Base-by-base conservation (phyloP, 495 filamentous ascomycete genomes). In the Talaromyces wortmannii region DNA sequence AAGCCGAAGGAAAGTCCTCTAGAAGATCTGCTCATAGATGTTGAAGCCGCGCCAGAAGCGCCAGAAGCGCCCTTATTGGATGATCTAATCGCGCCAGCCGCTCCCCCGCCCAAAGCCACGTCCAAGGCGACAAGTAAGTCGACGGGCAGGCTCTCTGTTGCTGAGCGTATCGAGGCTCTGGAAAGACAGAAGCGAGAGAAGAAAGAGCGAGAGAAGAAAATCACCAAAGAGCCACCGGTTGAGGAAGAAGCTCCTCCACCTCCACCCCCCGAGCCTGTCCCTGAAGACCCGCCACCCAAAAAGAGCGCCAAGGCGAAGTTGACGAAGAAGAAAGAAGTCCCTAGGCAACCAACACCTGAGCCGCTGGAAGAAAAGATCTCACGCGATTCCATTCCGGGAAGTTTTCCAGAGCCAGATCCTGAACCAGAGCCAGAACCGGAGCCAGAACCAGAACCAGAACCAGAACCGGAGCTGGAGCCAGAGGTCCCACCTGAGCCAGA, bases 121-220 rank as follows among this genome's bases (percentile, higher is more conserved):
- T 67, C 70, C 53, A 80, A 78, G 65, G 23, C 23, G 23, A 46
- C 68, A 62, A 55, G 66, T 30, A 79, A 77, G 65, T 52, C 67
- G 55, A 59, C 67, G 29, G 65, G 58, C 32, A 74, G 73, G 55
- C 65, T 70, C 13, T 77, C 77, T 7, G 67, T 80, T 16, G 69
- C 71, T 16, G 76, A 80, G 49, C 70, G 70, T 50, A 72, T 80
- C 60, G 76, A 73, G 59, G 68, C 67, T 23, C 64, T 82, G 40
- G 73, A 79, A 55, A 67, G 69, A 53, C 60, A 62, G 36, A 76
- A 67, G 53, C 70, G 69, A 59, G 72, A 78, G 17, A 71, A 71
- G 55, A 66, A 65, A 55, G 56, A 61, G 2, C 68, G 69, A 46
- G 32, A 57, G 31, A 72, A 64, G 52, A 56, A 61, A 29, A 48